Percentiles rank a stretch among this genome's conserved stretches.
Conservation (phyloP, 164 flowering plant genomes). For the Piper betle region DNA sequence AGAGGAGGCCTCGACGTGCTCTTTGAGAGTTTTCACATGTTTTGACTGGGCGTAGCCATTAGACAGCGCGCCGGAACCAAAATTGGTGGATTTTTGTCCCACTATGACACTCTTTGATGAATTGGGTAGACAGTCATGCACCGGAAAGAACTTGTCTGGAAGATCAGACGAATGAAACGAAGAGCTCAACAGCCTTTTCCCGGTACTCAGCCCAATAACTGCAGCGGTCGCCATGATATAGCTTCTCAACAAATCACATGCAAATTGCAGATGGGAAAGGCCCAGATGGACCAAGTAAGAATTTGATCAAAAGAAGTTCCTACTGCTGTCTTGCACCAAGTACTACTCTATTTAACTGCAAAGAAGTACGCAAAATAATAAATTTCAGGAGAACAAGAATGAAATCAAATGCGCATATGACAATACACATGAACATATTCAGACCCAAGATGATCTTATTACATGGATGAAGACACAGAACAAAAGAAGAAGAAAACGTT, state of each 20-base stretch:
- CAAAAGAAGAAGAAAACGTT: too few relatives aligned
- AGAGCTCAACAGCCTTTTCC: constrained; percentile 66
- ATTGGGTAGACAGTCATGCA: constrained; percentile 29
- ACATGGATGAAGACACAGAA: too few relatives aligned
- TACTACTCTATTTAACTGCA: too few relatives aligned
- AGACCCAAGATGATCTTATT: too few relatives aligned
- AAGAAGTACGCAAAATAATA: too few relatives aligned
- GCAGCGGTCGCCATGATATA: constrained; percentile 71
- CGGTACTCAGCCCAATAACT: constrained; percentile 62
- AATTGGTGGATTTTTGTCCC: constrained; percentile 39
- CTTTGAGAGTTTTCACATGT: constrained; percentile 51
- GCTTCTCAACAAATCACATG: constrained; percentile 11
- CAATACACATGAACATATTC: too few relatives aligned
- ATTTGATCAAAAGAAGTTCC: background rate
- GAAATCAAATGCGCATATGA: too few relatives aligned
- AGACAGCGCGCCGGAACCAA: constrained; percentile 28
- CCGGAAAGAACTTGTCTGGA: constrained; percentile 36
- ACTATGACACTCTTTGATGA: constrained; percentile 27
- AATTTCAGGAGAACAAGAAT: too few relatives aligned
- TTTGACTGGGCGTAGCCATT: constrained; percentile 18
- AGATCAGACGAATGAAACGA: constrained; percentile 49
- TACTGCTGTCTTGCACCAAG: too few relatives aligned
- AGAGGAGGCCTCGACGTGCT: constrained; percentile 30
- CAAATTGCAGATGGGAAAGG: constrained; percentile 13
- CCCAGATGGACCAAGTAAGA: constrained; percentile 3